Percentiles rank a stretch among this genome's conserved stretches.
phyloP scores from a whole-genome alignment of 805 yeast genomes.

The Suhomyces vadensis region DNA sequence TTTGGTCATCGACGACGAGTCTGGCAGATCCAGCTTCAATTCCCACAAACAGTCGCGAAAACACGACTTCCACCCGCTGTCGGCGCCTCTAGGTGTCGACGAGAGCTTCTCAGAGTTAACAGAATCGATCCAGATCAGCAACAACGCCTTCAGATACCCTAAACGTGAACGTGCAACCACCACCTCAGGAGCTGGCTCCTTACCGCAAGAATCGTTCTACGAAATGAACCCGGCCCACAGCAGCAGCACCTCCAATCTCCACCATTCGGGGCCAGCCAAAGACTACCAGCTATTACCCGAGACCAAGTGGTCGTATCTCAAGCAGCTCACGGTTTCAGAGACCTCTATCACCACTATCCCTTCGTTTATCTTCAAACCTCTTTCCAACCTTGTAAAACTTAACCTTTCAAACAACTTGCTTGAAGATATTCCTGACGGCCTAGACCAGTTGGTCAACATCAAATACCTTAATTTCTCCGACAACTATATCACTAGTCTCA shows the following conservation, averaged over 20 bases:
- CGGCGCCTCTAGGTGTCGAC: constrained; percentile 6
- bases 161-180: constrained; percentile 27
- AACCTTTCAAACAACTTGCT: constrained; percentile 58
- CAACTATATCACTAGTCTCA: constrained; percentile 38
- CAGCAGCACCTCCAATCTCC: constrained; percentile 1
- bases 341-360: constrained; percentile 41
- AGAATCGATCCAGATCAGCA: constrained; percentile 11
- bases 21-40: constrained; percentile 37
- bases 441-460: constrained; percentile 47
- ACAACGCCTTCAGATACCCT: constrained; percentile 26
- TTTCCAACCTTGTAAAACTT: constrained; percentile 43
- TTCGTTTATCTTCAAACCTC: constrained; percentile 38
- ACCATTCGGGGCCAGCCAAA: constrained; percentile 4
- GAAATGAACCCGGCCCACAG: background rate
- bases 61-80: constrained; percentile 6
- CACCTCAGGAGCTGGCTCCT: constrained; percentile 29
- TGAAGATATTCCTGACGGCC: constrained; percentile 52
- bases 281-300: constrained; percentile 32
- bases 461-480: constrained; percentile 48
- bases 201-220: constrained; percentile 20
- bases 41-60: constrained; percentile 24
- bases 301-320: constrained; percentile 40
- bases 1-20: constrained; percentile 55
- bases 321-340: constrained; percentile 43
- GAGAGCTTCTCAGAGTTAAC: constrained; percentile 10